phyloP scores from a whole-genome alignment of 1,284 basidiomycete species.

The Irpex rosettiformis region DNA sequence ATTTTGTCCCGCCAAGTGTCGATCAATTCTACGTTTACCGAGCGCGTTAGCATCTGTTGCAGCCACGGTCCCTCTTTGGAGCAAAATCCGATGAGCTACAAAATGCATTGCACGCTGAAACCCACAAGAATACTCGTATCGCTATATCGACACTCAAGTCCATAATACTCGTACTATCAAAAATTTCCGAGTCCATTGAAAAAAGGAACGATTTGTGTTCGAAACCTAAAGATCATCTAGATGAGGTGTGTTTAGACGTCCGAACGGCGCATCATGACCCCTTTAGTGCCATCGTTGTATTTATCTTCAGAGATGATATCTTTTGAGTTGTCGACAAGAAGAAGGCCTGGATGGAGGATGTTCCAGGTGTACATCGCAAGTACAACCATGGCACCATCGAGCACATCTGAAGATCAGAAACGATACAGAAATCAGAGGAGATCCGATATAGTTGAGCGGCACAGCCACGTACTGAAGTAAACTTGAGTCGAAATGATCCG shows the following conservation, averaged over 20 bases:
- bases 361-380: constrained; percentile 56
- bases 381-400: constrained; percentile 60
- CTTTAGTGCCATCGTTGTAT: background rate
- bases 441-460: too few relatives aligned
- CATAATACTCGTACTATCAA: background rate
- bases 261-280: background rate
- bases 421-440: too few relatives aligned
- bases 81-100: background rate
- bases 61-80: too few relatives aligned
- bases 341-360: constrained; percentile 47
- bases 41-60: too few relatives aligned
- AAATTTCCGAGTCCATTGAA: background rate
- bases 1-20: too few relatives aligned
- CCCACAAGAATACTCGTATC: background rate
- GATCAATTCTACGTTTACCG: too few relatives aligned
- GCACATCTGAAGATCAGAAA: constrained; percentile 37
- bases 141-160: background rate
- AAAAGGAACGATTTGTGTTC: background rate
- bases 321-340: constrained; percentile 4
- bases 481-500: constrained; percentile 46
- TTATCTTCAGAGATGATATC: background rate
- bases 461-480: constrained; percentile 45
- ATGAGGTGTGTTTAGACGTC: background rate
- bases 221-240: background rate
- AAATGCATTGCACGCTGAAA: background rate